A percentile compares a stretch with the other conserved stretches of the same genome.
phyloP scores from a whole-genome alignment of 305 asterid genomes.

The Plantago rigida region DNA sequence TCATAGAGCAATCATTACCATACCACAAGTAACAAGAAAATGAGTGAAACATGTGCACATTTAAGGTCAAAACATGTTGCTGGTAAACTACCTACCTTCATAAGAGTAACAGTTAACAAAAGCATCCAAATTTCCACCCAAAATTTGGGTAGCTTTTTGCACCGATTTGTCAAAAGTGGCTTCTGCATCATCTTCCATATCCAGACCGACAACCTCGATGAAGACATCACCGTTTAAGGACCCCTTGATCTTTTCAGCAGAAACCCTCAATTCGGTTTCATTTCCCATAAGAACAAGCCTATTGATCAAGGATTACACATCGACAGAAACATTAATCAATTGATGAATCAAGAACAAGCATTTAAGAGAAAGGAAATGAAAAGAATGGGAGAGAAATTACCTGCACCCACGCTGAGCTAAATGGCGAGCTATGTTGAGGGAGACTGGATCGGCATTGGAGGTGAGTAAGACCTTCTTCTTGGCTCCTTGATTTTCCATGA shows the following conservation, averaged over 20 bases:
- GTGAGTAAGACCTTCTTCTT: constrained; percentile 51
- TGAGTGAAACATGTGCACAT: not conserved
- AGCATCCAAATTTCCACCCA: constrained; percentile 65
- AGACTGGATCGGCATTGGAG: constrained; percentile 65
- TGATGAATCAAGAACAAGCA: not conserved
- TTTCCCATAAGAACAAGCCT: constrained; percentile 78
- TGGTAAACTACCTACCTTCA: constrained; percentile 41
- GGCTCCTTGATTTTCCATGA: constrained; percentile 28
- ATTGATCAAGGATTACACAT: constrained; percentile 2
- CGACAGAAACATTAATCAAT: not conserved
- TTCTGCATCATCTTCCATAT: constrained; percentile 62
- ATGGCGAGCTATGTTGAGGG: constrained; percentile 55
- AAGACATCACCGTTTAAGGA: constrained; percentile 38
- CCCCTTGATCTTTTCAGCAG: constrained; percentile 41
- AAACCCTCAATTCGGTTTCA: constrained; percentile 43
- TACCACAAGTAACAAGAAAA: not conserved
- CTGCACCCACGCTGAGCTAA: constrained; percentile 79
- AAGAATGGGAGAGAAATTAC: constrained; percentile 26
- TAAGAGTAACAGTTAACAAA: constrained; percentile 66
- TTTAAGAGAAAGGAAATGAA: not conserved
- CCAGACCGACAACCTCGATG: constrained; percentile 57
- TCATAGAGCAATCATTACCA: too few species aligned
- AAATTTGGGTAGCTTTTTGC: constrained; percentile 41
- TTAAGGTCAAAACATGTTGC: too few species aligned
- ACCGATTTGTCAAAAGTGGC: constrained; percentile 54